Evolutionary conservation across 2,329 filamentous ascomycete species (phyloP), one percentile per base, ranked within the genome.

Genomic region (Cladophialophora carrionii): DNA sequence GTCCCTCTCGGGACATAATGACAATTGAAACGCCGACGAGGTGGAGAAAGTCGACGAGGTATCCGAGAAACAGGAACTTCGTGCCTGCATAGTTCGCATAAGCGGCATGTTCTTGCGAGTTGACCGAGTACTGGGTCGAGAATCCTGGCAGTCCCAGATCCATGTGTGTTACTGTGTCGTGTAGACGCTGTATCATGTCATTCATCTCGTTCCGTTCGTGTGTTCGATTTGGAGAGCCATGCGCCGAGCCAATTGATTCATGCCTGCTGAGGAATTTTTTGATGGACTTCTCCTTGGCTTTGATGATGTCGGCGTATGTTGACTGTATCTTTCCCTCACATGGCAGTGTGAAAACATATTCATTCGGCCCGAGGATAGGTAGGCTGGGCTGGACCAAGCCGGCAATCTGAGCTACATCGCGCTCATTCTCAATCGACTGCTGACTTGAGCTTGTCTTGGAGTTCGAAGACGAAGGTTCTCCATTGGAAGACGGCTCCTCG

Each of bases 41-140:
- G 24, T 72, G 73, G 1, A 75, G 74, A 17, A 75, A 66, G 49
- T 80, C 74, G 31, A 80, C 74, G 14, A 81, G 71, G 61, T 78
- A 75, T n/a, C 77, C 76, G 4, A 82, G 72, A 22, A 81, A 76
- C 22, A 76, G 71, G 51, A 81, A 82, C 67, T 82, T 82, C 9
- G 79, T 75, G 56, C 80, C 80, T 7, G 78, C 79, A 66, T 81
- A 81, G 61, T 81, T 79, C 4, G 78, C 79, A 77, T 79, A 81
- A 4, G 76, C 72, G 5, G 79, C 77, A 65, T 80, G 75, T 61
- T 77, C 75, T 52, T 72, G 68, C 6, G 76, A 70, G 41, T 78
- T 74, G 1, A 74, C 68, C 12, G 75, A 71, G 9, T 73, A 70
- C 17, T 73, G 73, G 55, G 73, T 75, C n/a, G 78, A 71, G 59